A percentile compares a stretch with the other conserved stretches of the same genome.
Evolutionary conservation across 495 filamentous ascomycete species (phyloP).

Genomic region (Neurospora sp.): DNA sequence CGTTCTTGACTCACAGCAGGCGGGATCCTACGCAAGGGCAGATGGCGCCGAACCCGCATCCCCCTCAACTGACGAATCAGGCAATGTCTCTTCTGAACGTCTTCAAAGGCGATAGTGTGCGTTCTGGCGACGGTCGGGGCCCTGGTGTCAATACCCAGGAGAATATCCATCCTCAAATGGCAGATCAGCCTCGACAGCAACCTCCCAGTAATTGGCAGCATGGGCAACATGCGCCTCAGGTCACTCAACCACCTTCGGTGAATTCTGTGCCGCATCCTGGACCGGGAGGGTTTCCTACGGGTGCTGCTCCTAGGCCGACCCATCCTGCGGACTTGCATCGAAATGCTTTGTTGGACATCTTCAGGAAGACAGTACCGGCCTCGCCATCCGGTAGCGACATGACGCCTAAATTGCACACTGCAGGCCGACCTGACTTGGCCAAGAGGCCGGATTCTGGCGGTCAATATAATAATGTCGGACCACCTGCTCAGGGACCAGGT

Average conservation of each 20-base stretch:
- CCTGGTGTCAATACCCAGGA: slow-evolving; percentile 6
- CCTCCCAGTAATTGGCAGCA: slow-evolving; percentile 10
- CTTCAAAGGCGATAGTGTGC: slow-evolving; percentile 40
- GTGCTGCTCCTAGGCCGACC: slow-evolving; percentile 8
- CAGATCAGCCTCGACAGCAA: slow-evolving; percentile 9
- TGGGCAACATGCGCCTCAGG: slow-evolving; percentile 5
- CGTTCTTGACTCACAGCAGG: not conserved
- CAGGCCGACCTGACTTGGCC: slow-evolving; percentile 1
- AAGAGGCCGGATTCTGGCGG: slow-evolving; percentile 10
- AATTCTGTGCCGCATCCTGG: not conserved
- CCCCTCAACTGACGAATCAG: slow-evolving; percentile 33
- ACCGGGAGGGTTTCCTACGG: not conserved
- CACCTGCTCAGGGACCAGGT: slow-evolving; percentile 19
- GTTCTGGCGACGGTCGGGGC: slow-evolving; percentile 4
- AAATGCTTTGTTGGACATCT: slow-evolving; percentile 36
- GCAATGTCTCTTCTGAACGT: slow-evolving; percentile 52
- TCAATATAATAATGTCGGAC: slow-evolving; percentile 7
- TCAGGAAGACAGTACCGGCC: slow-evolving; percentile 30
- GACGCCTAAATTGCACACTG: slow-evolving; percentile 1
- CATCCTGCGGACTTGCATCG: slow-evolving; percentile 35
- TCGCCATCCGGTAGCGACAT: slow-evolving; percentile 18
- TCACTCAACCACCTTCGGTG: slow-evolving; percentile 1
- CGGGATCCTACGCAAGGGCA: slow-evolving; percentile 32
- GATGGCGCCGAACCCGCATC: slow-evolving; percentile 9
- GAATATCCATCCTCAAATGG: slow-evolving; percentile 2